These are phyloP conservation scores for Trichoderma endophyticum DNA, from an alignment of 2,329 filamentous ascomycete species.

Conservation along the genomic window DNA sequence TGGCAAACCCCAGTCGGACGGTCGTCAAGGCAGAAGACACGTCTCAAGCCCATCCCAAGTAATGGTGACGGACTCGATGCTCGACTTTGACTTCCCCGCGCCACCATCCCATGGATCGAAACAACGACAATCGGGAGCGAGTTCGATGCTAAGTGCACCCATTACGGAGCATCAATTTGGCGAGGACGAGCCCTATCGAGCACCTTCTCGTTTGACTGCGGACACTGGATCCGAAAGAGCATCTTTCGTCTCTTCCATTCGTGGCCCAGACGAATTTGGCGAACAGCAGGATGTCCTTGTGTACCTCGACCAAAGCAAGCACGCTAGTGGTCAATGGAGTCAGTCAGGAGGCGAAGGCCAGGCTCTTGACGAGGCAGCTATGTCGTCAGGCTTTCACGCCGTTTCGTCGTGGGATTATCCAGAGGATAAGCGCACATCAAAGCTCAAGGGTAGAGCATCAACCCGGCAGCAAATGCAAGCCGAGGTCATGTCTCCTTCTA, in stretches of 20 bases:
- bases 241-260: slow-evolving; percentile 20
- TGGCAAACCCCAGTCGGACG: not conserved
- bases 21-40: slow-evolving; percentile 23
- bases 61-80: slow-evolving; percentile 30
- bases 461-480: not conserved
- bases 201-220: not conserved
- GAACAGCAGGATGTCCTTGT: slow-evolving; percentile 23
- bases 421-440: slow-evolving; percentile 8
- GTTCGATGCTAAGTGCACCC: slow-evolving; percentile 19
- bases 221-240: slow-evolving; percentile 11
- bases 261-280: slow-evolving; percentile 22
- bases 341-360: not conserved
- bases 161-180: not conserved
- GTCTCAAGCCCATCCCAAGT: slow-evolving; percentile 31
- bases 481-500: not conserved
- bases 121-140: slow-evolving; percentile 22
- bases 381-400: slow-evolving; percentile 11
- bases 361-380: not conserved
- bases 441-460: not conserved
- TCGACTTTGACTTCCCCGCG: slow-evolving; percentile 36
- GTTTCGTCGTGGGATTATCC: slow-evolving; percentile 13
- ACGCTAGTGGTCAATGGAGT: not conserved
- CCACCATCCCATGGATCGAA: slow-evolving; percentile 27
- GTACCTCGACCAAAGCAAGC: slow-evolving; percentile 31
- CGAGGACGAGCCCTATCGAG: not conserved